Base-by-base conservation (phyloP, 208 protist species). In the Trypanosoma lewisi region DNA sequence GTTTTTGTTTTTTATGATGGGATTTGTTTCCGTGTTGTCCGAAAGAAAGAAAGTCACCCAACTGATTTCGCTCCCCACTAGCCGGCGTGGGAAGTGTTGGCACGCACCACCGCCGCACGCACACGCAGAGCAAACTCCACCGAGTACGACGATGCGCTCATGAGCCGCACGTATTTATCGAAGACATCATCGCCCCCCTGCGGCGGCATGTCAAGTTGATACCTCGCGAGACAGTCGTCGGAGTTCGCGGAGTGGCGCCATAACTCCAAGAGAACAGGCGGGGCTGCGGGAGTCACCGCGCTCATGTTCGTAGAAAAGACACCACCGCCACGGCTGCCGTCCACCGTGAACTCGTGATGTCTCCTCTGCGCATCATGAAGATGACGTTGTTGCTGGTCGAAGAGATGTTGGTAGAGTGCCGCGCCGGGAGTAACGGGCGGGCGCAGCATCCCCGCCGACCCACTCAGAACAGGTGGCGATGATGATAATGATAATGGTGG, bases 211-310 rank as follows among this genome's bases (percentile, higher is more conserved):
- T 55, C 60, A 34, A 82, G 78, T 4, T 67, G 62, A 66, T 69
- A 81, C 21, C 54, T 55, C n/a, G 72, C 71, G 23, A 89, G 63
- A 51, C 73, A 68, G 47, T 70, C 66, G 39, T 89, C 83, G 4
- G 65, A 63, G 19, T 25, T 47, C 11, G 49, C 30, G 1, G 73
- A 72, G 67, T 71, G 67, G 27, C 79, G 80, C 83, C 83, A 89
- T 30, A 89, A 72, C 52, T 89, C 83, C 4, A 89, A 45, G 8
- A 74, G 66, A 27, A 88, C 73, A n/a, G 71, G 50, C 4, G 52
- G 54, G 1, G 45, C n/a, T 44, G 53, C 42, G 21, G 19, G 12
- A 27, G 12, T 11, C 2, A 48, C 12, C 6, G 60, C 33, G 28
- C 23, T 23, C 33, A 39, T 28, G 8, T 8, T 27, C 8, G 4